Base-by-base conservation (phyloP, 2,329 filamentous ascomycete species). In the Epichloe sibirici region DNA sequence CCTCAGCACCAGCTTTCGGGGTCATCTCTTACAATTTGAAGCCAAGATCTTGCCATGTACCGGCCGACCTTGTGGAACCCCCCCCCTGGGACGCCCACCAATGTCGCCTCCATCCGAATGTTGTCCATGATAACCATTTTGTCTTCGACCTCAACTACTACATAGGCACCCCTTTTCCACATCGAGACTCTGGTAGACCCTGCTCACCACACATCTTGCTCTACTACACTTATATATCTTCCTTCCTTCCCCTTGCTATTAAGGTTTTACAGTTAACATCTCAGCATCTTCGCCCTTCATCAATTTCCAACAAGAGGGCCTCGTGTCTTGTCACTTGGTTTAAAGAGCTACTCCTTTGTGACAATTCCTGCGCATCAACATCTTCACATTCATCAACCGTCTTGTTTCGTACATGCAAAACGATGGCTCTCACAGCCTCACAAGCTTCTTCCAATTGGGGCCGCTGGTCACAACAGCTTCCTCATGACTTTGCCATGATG, bases 381-480 rank as follows among this genome's bases (percentile, higher is more conserved):
- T 46, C 44, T 15, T 46, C 13, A 13, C 25, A 35, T n/a, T 25
- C 12, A 46, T 13, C 11, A 44, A 9, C 15, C 5, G 28, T 34
- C 25, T 34, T 6, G n/a, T 35, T 35, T 34, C 39, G 12, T 43
- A 25, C 48, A 53, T 39, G 35, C 49, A 51, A 40, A 52, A 52
- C 44, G 58, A 69, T 81, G 75, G 73, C 74, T 59, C 69, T 77
- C 60, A 69, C 72, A 53, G 66, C 71, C 62, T 71, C 74, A 61
- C 63, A 71, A 52, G 65, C 72, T 46, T 61, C 69, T 57, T 67
- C 72, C 51, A 69, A 66, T 66, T 83, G 79, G 80, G 74, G 70
- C 60, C 76, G 76, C 58, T 81, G 77, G 74, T 66, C 72, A 57
- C 65, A 74, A 54, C 76, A 78, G 43, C 71, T 77, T 45, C 67